These are phyloP conservation scores for Sporopachydermia quercuum DNA, from an alignment of 805 yeast genomes.

Conservation along the genomic window DNA sequence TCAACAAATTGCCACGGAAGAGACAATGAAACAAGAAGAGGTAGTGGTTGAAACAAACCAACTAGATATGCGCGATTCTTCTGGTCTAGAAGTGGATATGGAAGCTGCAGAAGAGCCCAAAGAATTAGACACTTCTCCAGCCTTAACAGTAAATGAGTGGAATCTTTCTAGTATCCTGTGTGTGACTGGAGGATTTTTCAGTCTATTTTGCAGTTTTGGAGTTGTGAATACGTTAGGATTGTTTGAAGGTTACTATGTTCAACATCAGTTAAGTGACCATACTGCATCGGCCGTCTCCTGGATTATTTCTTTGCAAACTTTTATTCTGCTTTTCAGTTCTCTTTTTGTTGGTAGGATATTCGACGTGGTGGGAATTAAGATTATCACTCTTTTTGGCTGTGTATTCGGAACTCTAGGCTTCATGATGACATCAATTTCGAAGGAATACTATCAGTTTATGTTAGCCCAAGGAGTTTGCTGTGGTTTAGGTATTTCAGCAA, in stretches of 20 bases:
- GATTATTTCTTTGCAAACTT: conserved; percentile 20
- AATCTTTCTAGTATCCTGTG: too few species aligned
- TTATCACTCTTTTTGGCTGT: conserved; percentile 12
- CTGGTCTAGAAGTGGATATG: too few species aligned
- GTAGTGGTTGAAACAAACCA: too few species aligned
- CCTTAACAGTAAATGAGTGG: too few species aligned
- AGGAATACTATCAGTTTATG: conserved; percentile 33
- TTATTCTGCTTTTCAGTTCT: conserved; percentile 14
- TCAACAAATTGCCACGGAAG: too few species aligned
- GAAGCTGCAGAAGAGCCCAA: too few species aligned
- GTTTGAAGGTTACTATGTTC: conserved; percentile 15
- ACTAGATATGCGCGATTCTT: too few species aligned
- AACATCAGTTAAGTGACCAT: conserved; percentile 10
- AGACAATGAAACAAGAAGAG: too few species aligned
- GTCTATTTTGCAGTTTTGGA: conserved; percentile 12
- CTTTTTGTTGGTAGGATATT: conserved; percentile 17
- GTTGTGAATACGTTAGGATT: conserved; percentile 15
- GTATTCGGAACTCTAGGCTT: conserved; percentile 14
- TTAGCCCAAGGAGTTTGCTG: conserved; percentile 35
- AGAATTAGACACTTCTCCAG: too few species aligned
- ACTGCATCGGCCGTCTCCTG: conserved; percentile 18
- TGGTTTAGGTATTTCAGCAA: conserved; percentile 28
- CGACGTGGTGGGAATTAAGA: conserved; percentile 15
- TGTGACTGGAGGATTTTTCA: conserved; percentile 10
- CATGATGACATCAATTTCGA: conserved; percentile 21